Base-by-base conservation (phyloP, 2,329 filamentous ascomycete genomes). In the Aureobasidium melanogenum region DNA sequence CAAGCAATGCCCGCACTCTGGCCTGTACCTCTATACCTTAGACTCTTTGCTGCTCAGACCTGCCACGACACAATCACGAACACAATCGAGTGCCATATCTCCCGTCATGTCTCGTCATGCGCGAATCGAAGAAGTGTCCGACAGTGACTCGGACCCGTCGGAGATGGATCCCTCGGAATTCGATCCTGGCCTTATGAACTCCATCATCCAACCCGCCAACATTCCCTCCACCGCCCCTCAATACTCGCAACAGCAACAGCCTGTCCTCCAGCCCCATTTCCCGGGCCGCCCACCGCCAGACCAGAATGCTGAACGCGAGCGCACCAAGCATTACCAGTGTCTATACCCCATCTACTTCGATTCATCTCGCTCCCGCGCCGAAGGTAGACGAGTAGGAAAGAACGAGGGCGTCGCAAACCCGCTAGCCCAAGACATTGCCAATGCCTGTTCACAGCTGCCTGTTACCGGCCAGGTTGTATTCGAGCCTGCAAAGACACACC, bases 261-360 rank as follows among this genome's bases (percentile, higher is more conserved):
- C 66, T 63, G 52, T 66, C 67, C 41, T 67, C 69, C 67, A 69
- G 67, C 68, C 72, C 68, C 36, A 64, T 22, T 50, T 62, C 9
- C 61, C 61, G n/a, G 54, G 54, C 30, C 61, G 54, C 22, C 28
- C 54, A 5, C 61, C 61, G 26, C 63, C 67, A 64, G 72, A 67
- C 44, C 76, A 74, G 56, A 77, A 73, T 67, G 76, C 75, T 62
- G 75, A 79, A 67, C 79, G 78, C 62, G 80, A 84, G 64, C 79
- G 79, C 63, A 80, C 90, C 74, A 89, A 88, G 71, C 79, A 85
- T 75, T 96, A 86, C 79, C 88, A 94, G 74, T 93, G 90, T 75
- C 81, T 99, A 28, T 99, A 99, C 78, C 93, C 94, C 0, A 79
- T 97, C 63, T 99, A 99, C 82, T 99, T 99, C 71, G 93, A 97